phyloP scores from a whole-genome alignment of 345 rosid genomes.

The Leavenworthia alabamica region DNA sequence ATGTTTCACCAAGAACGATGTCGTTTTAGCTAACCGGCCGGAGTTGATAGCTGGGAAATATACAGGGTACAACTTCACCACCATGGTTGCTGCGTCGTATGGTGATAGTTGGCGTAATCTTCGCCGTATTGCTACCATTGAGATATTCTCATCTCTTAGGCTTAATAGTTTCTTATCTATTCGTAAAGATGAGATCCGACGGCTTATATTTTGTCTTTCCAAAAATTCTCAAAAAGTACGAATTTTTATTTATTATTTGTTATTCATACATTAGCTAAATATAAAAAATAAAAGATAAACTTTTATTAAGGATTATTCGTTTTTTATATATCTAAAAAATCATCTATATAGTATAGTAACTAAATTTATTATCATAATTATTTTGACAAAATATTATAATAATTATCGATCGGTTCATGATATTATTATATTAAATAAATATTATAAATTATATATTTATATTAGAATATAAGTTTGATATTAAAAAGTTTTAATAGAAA shows the following conservation, averaged over 20 bases:
- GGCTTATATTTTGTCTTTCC: slow-evolving; percentile 8
- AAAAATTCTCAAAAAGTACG: slow-evolving; percentile 17
- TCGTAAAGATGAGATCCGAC: slow-evolving; percentile 37
- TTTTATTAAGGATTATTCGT: too few relatives aligned
- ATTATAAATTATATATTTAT: too few relatives aligned
- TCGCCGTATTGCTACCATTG: slow-evolving; percentile 35
- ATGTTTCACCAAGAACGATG: slow-evolving; percentile 39
- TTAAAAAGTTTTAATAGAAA: too few relatives aligned
- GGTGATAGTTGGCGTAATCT: slow-evolving; percentile 57
- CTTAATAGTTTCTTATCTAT: slow-evolving; percentile 26
- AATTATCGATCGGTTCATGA: too few relatives aligned
- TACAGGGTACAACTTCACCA: slow-evolving; percentile 34
- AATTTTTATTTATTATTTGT: neutral
- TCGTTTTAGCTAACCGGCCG: slow-evolving; percentile 45
- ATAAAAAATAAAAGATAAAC: too few relatives aligned
- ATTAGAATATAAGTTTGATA: too few relatives aligned
- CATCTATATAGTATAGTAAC: too few relatives aligned
- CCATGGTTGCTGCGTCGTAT: slow-evolving; percentile 26
- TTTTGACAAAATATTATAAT: too few relatives aligned
- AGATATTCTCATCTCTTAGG: slow-evolving; percentile 38
- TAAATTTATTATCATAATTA: too few relatives aligned
- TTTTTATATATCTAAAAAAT: too few relatives aligned
- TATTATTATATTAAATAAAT: too few relatives aligned
- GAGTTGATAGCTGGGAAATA: slow-evolving; percentile 20
- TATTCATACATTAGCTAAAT: too few relatives aligned